Evolutionary conservation across 2,329 filamentous ascomycete species (phyloP), one percentile per base, ranked within the genome.

Genomic region (Seiridium unicorne): DNA sequence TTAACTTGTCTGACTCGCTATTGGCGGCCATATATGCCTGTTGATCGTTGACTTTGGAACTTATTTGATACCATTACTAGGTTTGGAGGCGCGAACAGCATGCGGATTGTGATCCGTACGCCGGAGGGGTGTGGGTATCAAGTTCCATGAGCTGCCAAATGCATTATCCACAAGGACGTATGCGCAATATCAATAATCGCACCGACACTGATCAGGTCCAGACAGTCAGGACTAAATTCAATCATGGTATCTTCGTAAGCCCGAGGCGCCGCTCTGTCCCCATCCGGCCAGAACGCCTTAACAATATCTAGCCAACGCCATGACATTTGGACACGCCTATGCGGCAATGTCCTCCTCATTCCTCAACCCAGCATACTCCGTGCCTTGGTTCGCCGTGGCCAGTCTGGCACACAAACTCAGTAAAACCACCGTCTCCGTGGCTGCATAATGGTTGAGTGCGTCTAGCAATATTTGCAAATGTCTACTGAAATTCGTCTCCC

Each of bases 381-480:
- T 88, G 26, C 90, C 91, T 71, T 93, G 90, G 62, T 91, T 92
- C 10, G 91, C 92, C 61, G 90, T 92, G 69, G 90, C 93, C 69
- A 96, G 72, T 62, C 92, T 79, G 10, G 92, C 92, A 71, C 92
- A 96, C 13, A 99, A 80, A 65, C 93, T 94, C 63, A 98, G 78
- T 65, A 99, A 82, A 18, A 97, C 95, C 3, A 97, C 94, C 44
- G 95, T 98, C 79, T 99, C 95, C 0, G 95, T 98, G 0, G 95
- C 95, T 3, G 95, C 95, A 68, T 97, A 96, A 75, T 98, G 97
- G 69, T 99, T 98, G 63, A 99, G 82, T 62, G 92, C 94, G 72
- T 98, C 95, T 44, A 98, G 86, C 68, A 99, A 76, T 66, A 98
- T 97, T 78, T 96, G 93, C 68, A 99, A 77, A 76, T 98, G 94